These are phyloP conservation scores for Globisporangium nagaii DNA, from an alignment of 352 stramenopile species.

Conservation along the genomic window DNA sequence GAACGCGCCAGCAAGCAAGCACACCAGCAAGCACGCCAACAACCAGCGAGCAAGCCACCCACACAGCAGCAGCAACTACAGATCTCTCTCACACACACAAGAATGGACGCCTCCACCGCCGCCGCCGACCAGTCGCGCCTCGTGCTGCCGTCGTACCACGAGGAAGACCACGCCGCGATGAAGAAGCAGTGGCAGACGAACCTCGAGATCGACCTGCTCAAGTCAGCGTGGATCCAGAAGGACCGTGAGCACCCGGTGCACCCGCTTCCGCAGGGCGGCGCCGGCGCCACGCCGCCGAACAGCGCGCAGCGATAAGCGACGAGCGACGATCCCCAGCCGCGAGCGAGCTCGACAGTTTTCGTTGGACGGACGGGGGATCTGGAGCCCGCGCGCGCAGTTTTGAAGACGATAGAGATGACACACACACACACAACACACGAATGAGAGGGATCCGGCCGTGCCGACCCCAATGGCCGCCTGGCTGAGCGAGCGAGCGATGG, in stretches of 20 bases:
- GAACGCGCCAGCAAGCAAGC: background rate
- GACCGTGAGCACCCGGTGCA: slow-evolving; percentile 28
- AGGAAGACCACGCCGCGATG: slow-evolving; percentile 39
- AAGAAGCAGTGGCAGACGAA: slow-evolving; percentile 62
- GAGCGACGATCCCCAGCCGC: background rate
- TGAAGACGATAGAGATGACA: too few relatives aligned
- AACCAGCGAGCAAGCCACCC: background rate
- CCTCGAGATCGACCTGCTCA: slow-evolving; percentile 59
- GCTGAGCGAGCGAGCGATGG: too few relatives aligned
- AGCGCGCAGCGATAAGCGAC: slow-evolving; percentile 1
- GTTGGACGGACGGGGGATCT: too few relatives aligned
- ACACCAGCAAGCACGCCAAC: background rate
- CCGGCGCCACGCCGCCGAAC: background rate
- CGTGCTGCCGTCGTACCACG: slow-evolving; percentile 14
- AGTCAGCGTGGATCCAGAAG: slow-evolving; percentile 57
- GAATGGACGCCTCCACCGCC: slow-evolving; percentile 29
- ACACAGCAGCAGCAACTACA: background rate
- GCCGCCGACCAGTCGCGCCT: slow-evolving; percentile 11
- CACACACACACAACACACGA: background rate
- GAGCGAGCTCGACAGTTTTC: too few relatives aligned
- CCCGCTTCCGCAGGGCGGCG: slow-evolving; percentile 6
- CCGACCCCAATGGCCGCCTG: too few relatives aligned
- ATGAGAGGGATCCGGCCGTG: too few relatives aligned
- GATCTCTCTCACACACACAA: slow-evolving; percentile 1
- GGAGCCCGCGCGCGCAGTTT: too few relatives aligned